Evolutionary conservation across 306 rosid species (phyloP).

Genomic region (Cercis canadensis): DNA sequence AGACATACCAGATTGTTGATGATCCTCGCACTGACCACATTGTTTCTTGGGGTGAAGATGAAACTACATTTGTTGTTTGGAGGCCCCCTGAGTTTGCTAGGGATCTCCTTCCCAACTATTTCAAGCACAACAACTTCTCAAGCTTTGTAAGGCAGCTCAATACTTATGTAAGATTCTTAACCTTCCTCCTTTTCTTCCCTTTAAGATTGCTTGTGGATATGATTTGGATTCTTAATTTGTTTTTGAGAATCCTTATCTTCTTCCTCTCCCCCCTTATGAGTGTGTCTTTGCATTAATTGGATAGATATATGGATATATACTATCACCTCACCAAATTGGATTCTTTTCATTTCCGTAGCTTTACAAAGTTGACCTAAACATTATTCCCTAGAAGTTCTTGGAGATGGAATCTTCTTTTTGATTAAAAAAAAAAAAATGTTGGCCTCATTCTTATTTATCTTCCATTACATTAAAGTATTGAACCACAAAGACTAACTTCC

Average conservation of each 20-base stretch:
- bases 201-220: neutral
- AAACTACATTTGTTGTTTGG: conserved; percentile 73
- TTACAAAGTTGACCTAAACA: conserved; percentile 9
- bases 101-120: conserved; percentile 80
- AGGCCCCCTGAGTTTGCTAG: conserved; percentile 80
- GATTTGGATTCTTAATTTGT: neutral
- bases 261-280: too few species aligned
- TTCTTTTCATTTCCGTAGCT: conserved; percentile 6
- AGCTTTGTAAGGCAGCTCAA: conserved; percentile 89
- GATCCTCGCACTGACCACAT: conserved; percentile 77
- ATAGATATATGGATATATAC: too few species aligned
- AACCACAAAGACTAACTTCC: too few species aligned
- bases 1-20: conserved; percentile 81
- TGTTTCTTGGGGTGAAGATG: conserved; percentile 79
- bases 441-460: too few species aligned
- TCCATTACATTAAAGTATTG: too few species aligned
- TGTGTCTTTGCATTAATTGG: too few species aligned
- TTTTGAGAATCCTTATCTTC: too few species aligned
- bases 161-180: conserved; percentile 60
- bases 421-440: too few species aligned
- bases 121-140: conserved; percentile 91
- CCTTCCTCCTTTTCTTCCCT: neutral
- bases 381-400: neutral
- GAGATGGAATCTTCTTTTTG: neutral
- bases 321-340: too few species aligned